Percentiles rank a stretch among this genome's conserved stretches.
phyloP scores from a whole-genome alignment of 345 rosid genomes.

The Limnanthes douglasii region DNA sequence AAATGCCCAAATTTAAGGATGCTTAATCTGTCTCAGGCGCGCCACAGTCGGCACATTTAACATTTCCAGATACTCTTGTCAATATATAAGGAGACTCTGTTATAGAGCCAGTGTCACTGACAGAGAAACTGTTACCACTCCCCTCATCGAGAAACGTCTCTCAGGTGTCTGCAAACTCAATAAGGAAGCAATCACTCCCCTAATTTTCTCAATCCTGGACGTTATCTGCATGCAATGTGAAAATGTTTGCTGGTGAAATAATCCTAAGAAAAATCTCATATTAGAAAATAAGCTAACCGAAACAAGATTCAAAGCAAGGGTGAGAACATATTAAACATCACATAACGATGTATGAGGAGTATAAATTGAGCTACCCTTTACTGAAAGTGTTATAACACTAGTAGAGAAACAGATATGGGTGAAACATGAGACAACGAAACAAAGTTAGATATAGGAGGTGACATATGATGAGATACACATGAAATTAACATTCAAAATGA shows the following conservation, averaged over 20 bases:
- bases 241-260: conserved; percentile 23
- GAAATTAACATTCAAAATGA: no score
- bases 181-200: conserved; percentile 35
- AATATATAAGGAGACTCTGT: conserved; percentile 22
- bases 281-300: no score
- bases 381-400: no score
- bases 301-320: no score
- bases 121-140: conserved; percentile 15
- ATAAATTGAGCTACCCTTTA: no score
- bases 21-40: conserved; percentile 54
- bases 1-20: conserved; percentile 41
- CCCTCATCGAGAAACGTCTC: conserved; percentile 13
- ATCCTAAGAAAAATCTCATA: no score
- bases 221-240: conserved; percentile 31
- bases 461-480: no score
- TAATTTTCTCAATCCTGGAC: conserved; percentile 50
- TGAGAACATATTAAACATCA: no score
- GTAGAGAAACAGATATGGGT: no score
- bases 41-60: conserved; percentile 39
- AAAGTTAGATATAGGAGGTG: no score
- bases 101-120: conserved; percentile 15
- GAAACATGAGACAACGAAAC: no score
- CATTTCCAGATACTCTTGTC: conserved; percentile 36
- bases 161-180: conserved; percentile 28
- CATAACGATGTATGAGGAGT: no score